A percentile compares a stretch with the other conserved stretches of the same genome.
Evolutionary conservation across 306 rosid genomes (phyloP).

Genomic region (Acmispon strigosus): DNA sequence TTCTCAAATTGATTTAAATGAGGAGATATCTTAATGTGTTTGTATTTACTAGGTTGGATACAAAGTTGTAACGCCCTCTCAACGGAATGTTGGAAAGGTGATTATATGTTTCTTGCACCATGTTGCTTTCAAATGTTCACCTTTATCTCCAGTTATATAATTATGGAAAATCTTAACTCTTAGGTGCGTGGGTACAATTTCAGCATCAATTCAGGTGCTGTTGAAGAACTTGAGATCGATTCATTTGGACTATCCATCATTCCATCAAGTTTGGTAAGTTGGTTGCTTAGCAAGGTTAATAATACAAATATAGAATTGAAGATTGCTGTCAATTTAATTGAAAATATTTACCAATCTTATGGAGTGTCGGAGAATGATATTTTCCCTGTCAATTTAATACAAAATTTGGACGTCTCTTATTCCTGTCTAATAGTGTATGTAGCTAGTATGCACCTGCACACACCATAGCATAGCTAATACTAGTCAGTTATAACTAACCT

Average conservation of each 20-base stretch:
- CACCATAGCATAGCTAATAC: too few species aligned
- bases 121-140: not conserved
- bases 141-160: not conserved
- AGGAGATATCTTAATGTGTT: not conserved
- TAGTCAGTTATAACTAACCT: too few species aligned
- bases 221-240: conserved; percentile 87
- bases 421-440: too few species aligned
- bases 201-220: conserved; percentile 75
- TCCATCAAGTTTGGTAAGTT: conserved; percentile 85
- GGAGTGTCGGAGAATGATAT: not conserved
- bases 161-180: conserved; percentile 13
- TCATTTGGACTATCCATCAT: conserved; percentile 84
- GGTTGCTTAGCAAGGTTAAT: not conserved
- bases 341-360: not conserved
- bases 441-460: too few species aligned
- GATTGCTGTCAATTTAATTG: not conserved
- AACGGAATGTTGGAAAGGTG: conserved; percentile 80
- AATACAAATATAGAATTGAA: not conserved
- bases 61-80: conserved; percentile 79
- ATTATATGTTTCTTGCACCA: conserved; percentile 1
- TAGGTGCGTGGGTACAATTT: conserved; percentile 90
- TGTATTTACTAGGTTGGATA: conserved; percentile 81
- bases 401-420: too few species aligned
- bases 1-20: not conserved
- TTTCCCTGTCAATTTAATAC: too few species aligned